phyloP scores from a whole-genome alignment of 805 yeast species.

The Yarrowia sp. region DNA sequence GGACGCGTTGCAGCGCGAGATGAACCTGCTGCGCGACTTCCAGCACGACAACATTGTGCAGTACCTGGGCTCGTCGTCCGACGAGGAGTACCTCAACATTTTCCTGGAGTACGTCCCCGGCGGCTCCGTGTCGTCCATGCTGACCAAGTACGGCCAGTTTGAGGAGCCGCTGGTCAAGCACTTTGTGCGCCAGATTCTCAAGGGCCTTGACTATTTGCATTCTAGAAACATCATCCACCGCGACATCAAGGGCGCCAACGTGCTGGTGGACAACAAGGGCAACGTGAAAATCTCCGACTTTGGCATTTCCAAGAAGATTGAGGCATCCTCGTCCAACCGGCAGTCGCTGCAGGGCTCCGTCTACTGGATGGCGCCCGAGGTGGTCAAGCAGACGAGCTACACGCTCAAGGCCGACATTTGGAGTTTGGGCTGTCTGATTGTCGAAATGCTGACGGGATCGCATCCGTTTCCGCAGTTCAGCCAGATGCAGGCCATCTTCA shows the following conservation, averaged over 20 bases:
- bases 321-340: slow-evolving; percentile 54
- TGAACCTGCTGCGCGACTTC: slow-evolving; percentile 68
- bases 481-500: slow-evolving; percentile 96
- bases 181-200: slow-evolving; percentile 71
- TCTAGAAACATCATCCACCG: slow-evolving; percentile 75
- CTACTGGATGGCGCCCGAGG: slow-evolving; percentile 99
- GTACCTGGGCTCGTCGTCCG: slow-evolving; percentile 83
- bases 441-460: slow-evolving; percentile 93
- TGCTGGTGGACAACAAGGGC: slow-evolving; percentile 75
- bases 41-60: slow-evolving; percentile 92
- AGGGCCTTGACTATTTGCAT: slow-evolving; percentile 73
- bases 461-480: slow-evolving; percentile 95
- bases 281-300: slow-evolving; percentile 83
- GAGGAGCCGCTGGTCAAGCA: slow-evolving; percentile 72
- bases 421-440: slow-evolving; percentile 92
- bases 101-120: slow-evolving; percentile 76
- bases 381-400: slow-evolving; percentile 86
- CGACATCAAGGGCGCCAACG: slow-evolving; percentile 87
- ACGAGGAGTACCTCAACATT: slow-evolving; percentile 68
- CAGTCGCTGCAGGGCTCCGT: slow-evolving; percentile 92
- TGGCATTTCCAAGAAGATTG: slow-evolving; percentile 71
- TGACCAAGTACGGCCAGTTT: slow-evolving; percentile 71
- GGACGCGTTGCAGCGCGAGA: slow-evolving; percentile 75
- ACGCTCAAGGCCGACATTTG: slow-evolving; percentile 94
- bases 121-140: slow-evolving; percentile 68